Conservation (phyloP, 2,329 filamentous ascomycete species). For the Cladosporium sp. region DNA sequence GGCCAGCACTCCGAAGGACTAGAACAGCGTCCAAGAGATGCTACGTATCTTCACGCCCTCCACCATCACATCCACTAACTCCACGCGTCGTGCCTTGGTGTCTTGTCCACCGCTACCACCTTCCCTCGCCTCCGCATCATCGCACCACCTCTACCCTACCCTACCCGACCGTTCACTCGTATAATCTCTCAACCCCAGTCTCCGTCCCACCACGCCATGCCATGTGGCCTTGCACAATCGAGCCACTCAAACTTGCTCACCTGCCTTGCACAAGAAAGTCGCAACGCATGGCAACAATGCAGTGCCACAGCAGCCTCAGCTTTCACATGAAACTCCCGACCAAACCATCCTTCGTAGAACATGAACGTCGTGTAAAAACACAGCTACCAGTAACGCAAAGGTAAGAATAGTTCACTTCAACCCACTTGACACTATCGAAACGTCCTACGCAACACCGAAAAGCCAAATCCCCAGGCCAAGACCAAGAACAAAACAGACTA, state of each 20-base stretch:
- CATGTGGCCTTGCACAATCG: too few species aligned
- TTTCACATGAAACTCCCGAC: neutral
- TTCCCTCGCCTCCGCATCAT: too few species aligned
- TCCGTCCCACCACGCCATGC: slow-evolving; percentile 1
- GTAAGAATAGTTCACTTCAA: too few species aligned
- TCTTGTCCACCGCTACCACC: neutral
- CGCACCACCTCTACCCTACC: neutral
- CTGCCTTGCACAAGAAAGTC: neutral
- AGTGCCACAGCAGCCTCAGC: neutral
- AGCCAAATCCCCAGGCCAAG: too few species aligned
- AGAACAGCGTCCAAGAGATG: neutral
- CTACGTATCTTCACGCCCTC: neutral
- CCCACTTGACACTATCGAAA: too few species aligned
- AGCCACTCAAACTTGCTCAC: too few species aligned
- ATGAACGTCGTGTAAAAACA: too few species aligned
- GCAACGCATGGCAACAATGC: neutral
- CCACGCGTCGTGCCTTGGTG: neutral
- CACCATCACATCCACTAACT: neutral
- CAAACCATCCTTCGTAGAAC: too few species aligned
- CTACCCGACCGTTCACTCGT: neutral
- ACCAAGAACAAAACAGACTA: too few species aligned
- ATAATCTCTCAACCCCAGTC: neutral
- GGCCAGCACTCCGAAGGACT: too few species aligned
- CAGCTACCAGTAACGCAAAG: too few species aligned
- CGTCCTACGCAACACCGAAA: too few species aligned